Evolutionary conservation across 176 grass and related monocot species (phyloP).

Genomic region (Lolium rigidum): DNA sequence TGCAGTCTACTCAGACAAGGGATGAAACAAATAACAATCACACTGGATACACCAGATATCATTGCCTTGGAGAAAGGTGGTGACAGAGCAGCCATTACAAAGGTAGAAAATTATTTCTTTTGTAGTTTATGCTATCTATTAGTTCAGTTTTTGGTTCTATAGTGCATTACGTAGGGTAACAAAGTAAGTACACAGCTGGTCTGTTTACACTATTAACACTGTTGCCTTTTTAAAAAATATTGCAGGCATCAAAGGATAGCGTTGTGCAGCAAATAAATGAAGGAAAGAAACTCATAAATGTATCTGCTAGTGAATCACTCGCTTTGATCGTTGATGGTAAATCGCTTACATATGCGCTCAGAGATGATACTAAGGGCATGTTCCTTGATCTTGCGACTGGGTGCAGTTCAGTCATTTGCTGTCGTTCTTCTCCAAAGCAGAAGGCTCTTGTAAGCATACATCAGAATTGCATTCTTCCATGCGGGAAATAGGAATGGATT

Average conservation of each 20-base stretch:
- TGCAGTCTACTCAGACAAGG: constrained; percentile 93
- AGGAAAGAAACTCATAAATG: constrained; percentile 53
- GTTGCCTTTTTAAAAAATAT: constrained; percentile 22
- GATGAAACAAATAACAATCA: constrained; percentile 93
- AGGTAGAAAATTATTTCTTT: constrained; percentile 59
- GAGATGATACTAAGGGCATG: constrained; percentile 52
- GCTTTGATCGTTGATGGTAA: constrained; percentile 94
- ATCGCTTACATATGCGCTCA: constrained; percentile 80
- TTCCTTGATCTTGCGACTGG: constrained; percentile 73
- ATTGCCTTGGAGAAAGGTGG: constrained; percentile 67
- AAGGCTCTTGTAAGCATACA: constrained; percentile 77
- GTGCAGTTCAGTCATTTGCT: constrained; percentile 91
- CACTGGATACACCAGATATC: constrained; percentile 73
- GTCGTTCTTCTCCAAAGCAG: constrained; percentile 92
- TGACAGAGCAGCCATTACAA: constrained; percentile 58
- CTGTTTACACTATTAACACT: neutral
- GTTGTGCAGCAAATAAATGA: constrained; percentile 67
- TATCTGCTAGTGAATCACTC: constrained; percentile 52
- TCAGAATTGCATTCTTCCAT: neutral
- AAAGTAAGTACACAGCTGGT: neutral
- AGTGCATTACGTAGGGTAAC: constrained; percentile 3
- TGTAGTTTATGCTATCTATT: neutral
- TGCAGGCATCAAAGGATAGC: constrained; percentile 62
- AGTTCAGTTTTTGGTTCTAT: neutral
- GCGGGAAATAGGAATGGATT: neutral